phyloP scores from a whole-genome alignment of 306 rosid genomes.

The Inga leiocalycina region DNA sequence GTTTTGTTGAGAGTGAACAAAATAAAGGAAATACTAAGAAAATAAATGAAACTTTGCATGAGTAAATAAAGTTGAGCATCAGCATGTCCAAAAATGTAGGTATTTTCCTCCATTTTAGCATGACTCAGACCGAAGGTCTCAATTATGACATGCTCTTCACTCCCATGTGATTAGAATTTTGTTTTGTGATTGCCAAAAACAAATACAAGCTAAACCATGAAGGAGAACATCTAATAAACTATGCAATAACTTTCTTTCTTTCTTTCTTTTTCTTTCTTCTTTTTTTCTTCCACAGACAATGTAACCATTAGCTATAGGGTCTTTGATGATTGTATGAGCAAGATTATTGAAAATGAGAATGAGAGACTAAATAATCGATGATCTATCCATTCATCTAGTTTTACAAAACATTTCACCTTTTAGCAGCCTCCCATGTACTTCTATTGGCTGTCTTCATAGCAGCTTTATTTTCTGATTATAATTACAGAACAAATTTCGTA shows the following conservation, averaged over 20 bases:
- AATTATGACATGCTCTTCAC: background rate
- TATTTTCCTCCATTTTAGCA: slow-evolving; percentile 7
- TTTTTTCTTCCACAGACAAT: too few species aligned
- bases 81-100: background rate
- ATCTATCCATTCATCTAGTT: too few species aligned
- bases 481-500: background rate
- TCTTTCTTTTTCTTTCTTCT: too few species aligned
- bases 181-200: background rate
- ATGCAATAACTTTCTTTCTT: background rate
- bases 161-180: background rate
- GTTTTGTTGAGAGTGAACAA: background rate
- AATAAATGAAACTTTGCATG: background rate
- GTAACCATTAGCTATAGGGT: background rate
- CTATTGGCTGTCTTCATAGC: background rate
- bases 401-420: too few species aligned
- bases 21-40: too few species aligned
- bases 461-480: background rate
- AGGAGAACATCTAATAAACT: background rate
- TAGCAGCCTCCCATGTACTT: background rate
- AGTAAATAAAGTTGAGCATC: background rate
- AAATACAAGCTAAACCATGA: background rate
- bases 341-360: background rate
- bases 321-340: background rate
- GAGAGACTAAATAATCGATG: too few species aligned
- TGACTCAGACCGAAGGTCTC: slow-evolving; percentile 1